A percentile compares a stretch with the other conserved stretches of the same genome.
Conservation (phyloP, 2,329 filamentous ascomycete genomes). For the Microsporum canis region DNA sequence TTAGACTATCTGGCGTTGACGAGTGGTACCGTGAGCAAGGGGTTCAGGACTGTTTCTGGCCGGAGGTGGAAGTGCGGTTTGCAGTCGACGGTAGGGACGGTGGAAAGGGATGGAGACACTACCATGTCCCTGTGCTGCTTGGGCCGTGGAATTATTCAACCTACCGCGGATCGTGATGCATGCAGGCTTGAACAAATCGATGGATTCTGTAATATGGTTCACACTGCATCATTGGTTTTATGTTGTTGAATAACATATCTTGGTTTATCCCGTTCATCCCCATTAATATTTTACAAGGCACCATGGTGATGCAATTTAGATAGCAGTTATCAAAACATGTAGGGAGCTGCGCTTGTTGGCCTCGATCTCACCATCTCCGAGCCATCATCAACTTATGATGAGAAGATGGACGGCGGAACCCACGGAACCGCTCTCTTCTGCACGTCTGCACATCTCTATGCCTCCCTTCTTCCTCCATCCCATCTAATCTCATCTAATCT, state of each 20-base stretch:
- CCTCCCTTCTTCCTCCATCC: background rate
- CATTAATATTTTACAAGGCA: no score
- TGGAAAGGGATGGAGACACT: slow-evolving; percentile 37
- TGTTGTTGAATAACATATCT: background rate
- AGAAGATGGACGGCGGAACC: background rate
- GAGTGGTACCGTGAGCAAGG: slow-evolving; percentile 36
- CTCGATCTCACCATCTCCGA: no score
- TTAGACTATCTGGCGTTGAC: slow-evolving; percentile 36
- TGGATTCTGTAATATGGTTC: background rate
- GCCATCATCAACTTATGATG: no score
- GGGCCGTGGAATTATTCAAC: slow-evolving; percentile 43
- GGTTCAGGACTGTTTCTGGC: slow-evolving; percentile 41
- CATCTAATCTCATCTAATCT: background rate
- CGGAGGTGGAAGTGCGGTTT: slow-evolving; percentile 41
- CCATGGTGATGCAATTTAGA: no score
- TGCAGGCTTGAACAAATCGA: no score
- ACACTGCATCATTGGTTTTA: background rate
- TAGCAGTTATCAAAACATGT: no score
- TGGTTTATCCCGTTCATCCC: no score
- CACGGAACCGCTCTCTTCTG: no score
- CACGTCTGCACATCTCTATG: background rate
- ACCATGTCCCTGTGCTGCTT: slow-evolving; percentile 41
- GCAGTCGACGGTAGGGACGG: slow-evolving; percentile 36
- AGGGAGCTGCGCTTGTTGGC: no score
- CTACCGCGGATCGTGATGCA: slow-evolving; percentile 36